These are phyloP conservation scores for Coemansia sp. DNA, from an alignment of 192 early-diverging fungal species.

Conservation along the genomic window DNA sequence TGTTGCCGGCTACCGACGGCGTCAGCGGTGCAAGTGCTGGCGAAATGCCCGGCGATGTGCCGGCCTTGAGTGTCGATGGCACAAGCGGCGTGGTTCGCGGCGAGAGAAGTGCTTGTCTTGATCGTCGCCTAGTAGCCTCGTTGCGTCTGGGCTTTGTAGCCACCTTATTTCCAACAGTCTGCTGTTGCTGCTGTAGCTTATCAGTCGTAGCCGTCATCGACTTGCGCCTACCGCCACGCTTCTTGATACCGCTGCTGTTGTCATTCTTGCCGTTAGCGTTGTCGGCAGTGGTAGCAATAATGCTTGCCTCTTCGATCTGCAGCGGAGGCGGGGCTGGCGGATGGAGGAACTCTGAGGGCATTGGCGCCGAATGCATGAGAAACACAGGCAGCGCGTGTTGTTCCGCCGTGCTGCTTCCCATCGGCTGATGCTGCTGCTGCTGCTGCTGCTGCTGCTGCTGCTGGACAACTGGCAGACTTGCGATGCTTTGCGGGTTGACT, in stretches of 20 bases:
- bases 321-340: conserved; percentile 45
- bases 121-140: conserved; percentile 18
- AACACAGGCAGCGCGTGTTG: conserved; percentile 9
- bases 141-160: conserved; percentile 1
- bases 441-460: neutral
- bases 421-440: conserved; percentile 4
- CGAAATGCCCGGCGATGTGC: conserved; percentile 12
- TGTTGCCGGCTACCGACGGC: conserved; percentile 12
- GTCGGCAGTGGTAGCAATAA: neutral
- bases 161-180: neutral
- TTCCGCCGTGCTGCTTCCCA: neutral
- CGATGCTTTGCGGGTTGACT: neutral
- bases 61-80: conserved; percentile 33
- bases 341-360: conserved; percentile 31
- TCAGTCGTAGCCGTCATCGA: conserved; percentile 8
- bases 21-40: conserved; percentile 15
- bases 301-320: conserved; percentile 28
- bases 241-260: neutral
- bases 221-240: conserved; percentile 13
- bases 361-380: conserved; percentile 42
- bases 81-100: conserved; percentile 44
- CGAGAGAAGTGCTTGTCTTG: conserved; percentile 33
- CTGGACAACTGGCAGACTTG: neutral
- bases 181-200: neutral
- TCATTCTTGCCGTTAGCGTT: neutral